Percentiles rank a stretch among this genome's conserved stretches.
phyloP scores from a whole-genome alignment of 2,329 filamentous ascomycete genomes.

The Calonectria pauciramosa region DNA sequence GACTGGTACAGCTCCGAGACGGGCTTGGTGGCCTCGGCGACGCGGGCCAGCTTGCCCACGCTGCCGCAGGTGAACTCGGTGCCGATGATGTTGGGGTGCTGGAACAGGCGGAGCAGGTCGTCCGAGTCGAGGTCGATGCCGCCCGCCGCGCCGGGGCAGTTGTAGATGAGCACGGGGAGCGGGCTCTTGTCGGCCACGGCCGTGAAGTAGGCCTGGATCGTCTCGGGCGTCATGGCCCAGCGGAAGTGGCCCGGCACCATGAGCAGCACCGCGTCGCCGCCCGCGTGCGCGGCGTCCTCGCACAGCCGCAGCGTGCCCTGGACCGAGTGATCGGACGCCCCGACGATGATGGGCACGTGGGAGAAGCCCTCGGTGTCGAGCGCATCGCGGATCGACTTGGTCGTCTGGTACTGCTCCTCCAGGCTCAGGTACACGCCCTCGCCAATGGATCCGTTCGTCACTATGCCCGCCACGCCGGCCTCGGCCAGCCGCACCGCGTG shows the following conservation, averaged over 20 bases:
- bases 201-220: conserved; percentile 80
- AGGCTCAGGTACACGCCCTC: conserved; percentile 88
- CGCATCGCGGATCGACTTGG: conserved; percentile 83
- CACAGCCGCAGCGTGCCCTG: conserved; percentile 81
- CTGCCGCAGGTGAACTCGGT: conserved; percentile 95
- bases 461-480: conserved; percentile 84
- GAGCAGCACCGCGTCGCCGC: conserved; percentile 84
- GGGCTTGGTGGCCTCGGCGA: conserved; percentile 79
- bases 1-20: conserved; percentile 64
- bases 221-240: conserved; percentile 78
- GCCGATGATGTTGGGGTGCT: conserved; percentile 87
- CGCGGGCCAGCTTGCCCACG: conserved; percentile 88
- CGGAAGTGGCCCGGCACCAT: conserved; percentile 89
- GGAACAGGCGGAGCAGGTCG: conserved; percentile 81
- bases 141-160: conserved; percentile 89
- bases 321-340: conserved; percentile 85
- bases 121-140: conserved; percentile 94
- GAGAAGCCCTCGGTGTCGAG: conserved; percentile 84
- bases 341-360: conserved; percentile 84
- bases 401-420: conserved; percentile 82
- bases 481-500: conserved; percentile 84
- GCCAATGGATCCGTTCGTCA: conserved; percentile 91
- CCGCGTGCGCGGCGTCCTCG: conserved; percentile 74
- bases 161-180: conserved; percentile 86
- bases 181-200: conserved; percentile 81